These are phyloP conservation scores for Colletotrichum truncatum DNA, from an alignment of 2,329 filamentous ascomycete species.

Conservation along the genomic window DNA sequence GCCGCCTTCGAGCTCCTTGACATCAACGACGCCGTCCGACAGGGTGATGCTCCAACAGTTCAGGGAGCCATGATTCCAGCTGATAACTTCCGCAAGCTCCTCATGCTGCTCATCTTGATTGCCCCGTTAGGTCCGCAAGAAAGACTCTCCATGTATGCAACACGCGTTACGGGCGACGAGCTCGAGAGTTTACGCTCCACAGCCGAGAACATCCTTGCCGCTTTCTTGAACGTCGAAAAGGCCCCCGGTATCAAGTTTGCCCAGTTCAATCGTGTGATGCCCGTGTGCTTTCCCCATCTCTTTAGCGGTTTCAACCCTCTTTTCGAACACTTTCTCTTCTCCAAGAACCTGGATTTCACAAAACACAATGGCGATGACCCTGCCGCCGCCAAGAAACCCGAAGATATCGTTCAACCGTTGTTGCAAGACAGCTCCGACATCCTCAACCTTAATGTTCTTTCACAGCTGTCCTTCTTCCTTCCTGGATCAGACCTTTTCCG, in stretches of 20 bases:
- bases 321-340: slow-evolving; percentile 81
- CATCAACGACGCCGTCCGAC: slow-evolving; percentile 67
- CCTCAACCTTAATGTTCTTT: slow-evolving; percentile 69
- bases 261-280: slow-evolving; percentile 68
- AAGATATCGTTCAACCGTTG: slow-evolving; percentile 55
- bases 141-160: slow-evolving; percentile 68
- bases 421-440: slow-evolving; percentile 66
- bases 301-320: slow-evolving; percentile 74
- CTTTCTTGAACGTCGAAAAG: slow-evolving; percentile 73
- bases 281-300: slow-evolving; percentile 69
- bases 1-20: slow-evolving; percentile 76
- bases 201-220: slow-evolving; percentile 71
- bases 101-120: slow-evolving; percentile 75
- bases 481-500: slow-evolving; percentile 72
- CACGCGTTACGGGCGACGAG: slow-evolving; percentile 63
- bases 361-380: slow-evolving; percentile 52
- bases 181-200: slow-evolving; percentile 67
- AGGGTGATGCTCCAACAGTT: slow-evolving; percentile 58
- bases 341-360: slow-evolving; percentile 74
- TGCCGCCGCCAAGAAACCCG: slow-evolving; percentile 19
- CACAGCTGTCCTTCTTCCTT: slow-evolving; percentile 79
- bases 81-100: slow-evolving; percentile 75
- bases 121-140: slow-evolving; percentile 74
- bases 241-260: slow-evolving; percentile 69
- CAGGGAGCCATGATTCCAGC: slow-evolving; percentile 76